Percentiles rank a stretch among this genome's conserved stretches.
Conservation (phyloP, 1,139 yeast species). For the Debaryomycetaceae sp. region DNA sequence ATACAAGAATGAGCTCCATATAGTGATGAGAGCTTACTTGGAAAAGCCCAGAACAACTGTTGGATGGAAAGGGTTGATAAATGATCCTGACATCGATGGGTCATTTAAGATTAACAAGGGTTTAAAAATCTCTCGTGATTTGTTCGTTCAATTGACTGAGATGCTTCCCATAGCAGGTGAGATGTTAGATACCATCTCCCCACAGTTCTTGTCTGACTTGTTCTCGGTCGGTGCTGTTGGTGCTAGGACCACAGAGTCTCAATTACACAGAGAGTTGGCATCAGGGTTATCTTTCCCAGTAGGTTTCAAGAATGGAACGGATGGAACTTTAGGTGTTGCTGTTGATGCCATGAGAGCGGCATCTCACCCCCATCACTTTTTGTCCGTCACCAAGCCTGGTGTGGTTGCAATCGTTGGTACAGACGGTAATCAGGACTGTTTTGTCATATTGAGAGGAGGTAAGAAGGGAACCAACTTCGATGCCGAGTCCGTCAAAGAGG, state of each 20-base stretch:
- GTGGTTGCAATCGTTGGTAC: constrained; percentile 94
- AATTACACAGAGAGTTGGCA: constrained; percentile 92
- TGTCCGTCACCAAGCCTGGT: constrained; percentile 85
- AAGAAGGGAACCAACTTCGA: constrained; percentile 89
- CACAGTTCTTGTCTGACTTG: constrained; percentile 87
- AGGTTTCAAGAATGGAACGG: constrained; percentile 97
- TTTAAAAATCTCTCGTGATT: constrained; percentile 78
- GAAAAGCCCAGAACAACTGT: constrained; percentile 99
- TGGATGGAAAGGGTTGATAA: constrained; percentile 97
- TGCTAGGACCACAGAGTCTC: constrained; percentile 97
- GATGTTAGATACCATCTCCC: constrained; percentile 96
- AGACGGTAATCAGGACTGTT: constrained; percentile 87
- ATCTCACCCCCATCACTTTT: constrained; percentile 87
- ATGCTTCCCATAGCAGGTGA: constrained; percentile 89
- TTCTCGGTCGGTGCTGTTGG: constrained; percentile 96
- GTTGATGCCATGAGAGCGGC: constrained; percentile 94
- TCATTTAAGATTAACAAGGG: constrained; percentile 95
- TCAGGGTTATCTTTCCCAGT: constrained; percentile 95
- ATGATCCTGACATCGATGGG: constrained; percentile 95
- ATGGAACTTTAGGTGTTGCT: constrained; percentile 88
- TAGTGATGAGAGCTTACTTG: constrained; percentile 95
- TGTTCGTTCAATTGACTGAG: constrained; percentile 80
- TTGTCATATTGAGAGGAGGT: constrained; percentile 93
- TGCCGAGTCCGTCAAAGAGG: constrained; percentile 63
- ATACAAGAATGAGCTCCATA: constrained; percentile 69